Conservation (phyloP, 2,329 filamentous ascomycete species). For the Paracoccidioides lutzii region DNA sequence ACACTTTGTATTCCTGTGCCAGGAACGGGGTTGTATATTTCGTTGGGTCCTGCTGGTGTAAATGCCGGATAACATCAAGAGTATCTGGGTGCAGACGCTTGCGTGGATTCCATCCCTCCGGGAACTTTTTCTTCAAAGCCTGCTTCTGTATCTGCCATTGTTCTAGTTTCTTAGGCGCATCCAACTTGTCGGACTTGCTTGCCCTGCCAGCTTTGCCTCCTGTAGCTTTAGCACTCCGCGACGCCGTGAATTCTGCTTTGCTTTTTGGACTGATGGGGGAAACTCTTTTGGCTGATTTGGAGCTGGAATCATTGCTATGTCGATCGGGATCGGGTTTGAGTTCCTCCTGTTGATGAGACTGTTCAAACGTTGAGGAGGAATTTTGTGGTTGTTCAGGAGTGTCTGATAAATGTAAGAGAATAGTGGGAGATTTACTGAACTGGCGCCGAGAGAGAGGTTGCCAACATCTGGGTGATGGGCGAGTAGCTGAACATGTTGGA, state of each 20-base stretch:
- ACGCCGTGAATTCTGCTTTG: not conserved
- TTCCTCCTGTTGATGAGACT: not conserved
- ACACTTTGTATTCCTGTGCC: slow-evolving; percentile 69
- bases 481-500: not conserved
- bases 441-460: not conserved
- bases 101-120: slow-evolving; percentile 62
- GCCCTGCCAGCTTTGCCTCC: slow-evolving; percentile 7
- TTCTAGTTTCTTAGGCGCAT: slow-evolving; percentile 26
- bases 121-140: slow-evolving; percentile 64
- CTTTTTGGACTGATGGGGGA: not conserved
- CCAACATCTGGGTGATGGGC: not conserved
- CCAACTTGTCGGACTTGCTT: slow-evolving; percentile 8
- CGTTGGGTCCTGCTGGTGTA: slow-evolving; percentile 65
- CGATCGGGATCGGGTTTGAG: not conserved
- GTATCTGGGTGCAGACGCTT: slow-evolving; percentile 88
- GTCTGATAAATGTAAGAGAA: not conserved
- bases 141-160: slow-evolving; percentile 65
- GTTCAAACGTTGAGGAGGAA: not conserved
- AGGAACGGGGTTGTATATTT: slow-evolving; percentile 63
- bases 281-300: not conserved
- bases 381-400: not conserved
- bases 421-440: not conserved
- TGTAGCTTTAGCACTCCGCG: not conserved
- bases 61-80: slow-evolving; percentile 71
- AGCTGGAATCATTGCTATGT: not conserved